Conservation (phyloP, 2,329 filamentous ascomycete genomes). For the Diaporthe eres region DNA sequence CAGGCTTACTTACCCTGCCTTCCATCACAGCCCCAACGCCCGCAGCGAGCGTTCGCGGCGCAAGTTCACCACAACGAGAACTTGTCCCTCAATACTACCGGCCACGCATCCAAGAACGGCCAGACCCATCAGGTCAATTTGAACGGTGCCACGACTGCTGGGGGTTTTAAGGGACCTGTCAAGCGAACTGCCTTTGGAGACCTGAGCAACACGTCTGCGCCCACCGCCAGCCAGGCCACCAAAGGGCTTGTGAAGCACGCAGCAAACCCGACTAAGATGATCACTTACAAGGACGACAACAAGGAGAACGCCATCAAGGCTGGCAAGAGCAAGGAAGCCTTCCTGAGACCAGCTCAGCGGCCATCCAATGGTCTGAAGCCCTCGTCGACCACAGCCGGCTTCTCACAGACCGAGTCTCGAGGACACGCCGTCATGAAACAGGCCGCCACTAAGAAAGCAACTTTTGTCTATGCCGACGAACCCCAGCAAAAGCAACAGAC, state of each 20-base stretch:
- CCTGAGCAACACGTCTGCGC: slow-evolving; percentile 77
- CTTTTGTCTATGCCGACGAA: slow-evolving; percentile 47
- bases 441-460: slow-evolving; percentile 46
- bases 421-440: slow-evolving; percentile 32
- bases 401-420: slow-evolving; percentile 26
- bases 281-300: slow-evolving; percentile 47
- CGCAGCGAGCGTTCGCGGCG: slow-evolving; percentile 63
- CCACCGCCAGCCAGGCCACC: slow-evolving; percentile 48
- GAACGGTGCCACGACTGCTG: slow-evolving; percentile 59
- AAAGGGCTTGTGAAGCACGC: slow-evolving; percentile 54
- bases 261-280: slow-evolving; percentile 48
- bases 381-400: slow-evolving; percentile 36
- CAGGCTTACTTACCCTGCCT: slow-evolving; percentile 42
- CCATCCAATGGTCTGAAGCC: slow-evolving; percentile 41
- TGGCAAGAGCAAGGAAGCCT: slow-evolving; percentile 51
- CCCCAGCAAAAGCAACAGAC: slow-evolving; percentile 49
- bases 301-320: slow-evolving; percentile 60
- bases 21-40: slow-evolving; percentile 76
- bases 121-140: slow-evolving; percentile 26
- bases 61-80: slow-evolving; percentile 75
- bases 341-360: slow-evolving; percentile 56
- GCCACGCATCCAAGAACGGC: slow-evolving; percentile 29
- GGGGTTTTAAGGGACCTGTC: slow-evolving; percentile 72
- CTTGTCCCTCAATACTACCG: slow-evolving; percentile 48
- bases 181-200: slow-evolving; percentile 88